Evolutionary conservation across 768 basidiomycete genomes (phyloP).

Genomic region (Rhodocollybia butyracea): DNA sequence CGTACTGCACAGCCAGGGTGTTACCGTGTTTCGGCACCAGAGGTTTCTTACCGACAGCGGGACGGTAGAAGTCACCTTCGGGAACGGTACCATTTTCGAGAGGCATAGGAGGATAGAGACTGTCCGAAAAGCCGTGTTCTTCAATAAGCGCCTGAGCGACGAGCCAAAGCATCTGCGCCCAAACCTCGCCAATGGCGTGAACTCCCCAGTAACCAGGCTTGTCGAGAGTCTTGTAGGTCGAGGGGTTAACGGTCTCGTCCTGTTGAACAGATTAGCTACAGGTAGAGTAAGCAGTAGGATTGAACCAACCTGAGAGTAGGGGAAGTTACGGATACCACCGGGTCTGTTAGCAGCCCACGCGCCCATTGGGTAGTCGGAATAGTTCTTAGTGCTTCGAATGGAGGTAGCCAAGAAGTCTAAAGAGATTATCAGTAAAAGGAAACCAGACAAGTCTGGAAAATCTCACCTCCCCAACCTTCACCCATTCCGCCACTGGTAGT

Average conservation of each 20-base stretch:
- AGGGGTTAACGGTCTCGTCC: slow-evolving; percentile 76
- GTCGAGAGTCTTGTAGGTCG: slow-evolving; percentile 92
- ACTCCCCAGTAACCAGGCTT: slow-evolving; percentile 94
- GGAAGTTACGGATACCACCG: slow-evolving; percentile 82
- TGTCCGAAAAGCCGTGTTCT: slow-evolving; percentile 78
- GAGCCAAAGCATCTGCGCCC: slow-evolving; percentile 90
- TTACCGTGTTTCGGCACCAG: slow-evolving; percentile 91
- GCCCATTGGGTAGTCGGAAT: slow-evolving; percentile 88
- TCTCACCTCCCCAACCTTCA: slow-evolving; percentile 89
- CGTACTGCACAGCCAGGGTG: slow-evolving; percentile 69
- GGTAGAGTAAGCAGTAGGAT: not conserved
- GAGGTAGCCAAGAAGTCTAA: slow-evolving; percentile 83
- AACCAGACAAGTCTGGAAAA: not conserved
- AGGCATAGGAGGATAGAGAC: slow-evolving; percentile 78
- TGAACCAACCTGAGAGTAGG: slow-evolving; percentile 64
- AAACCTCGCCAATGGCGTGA: slow-evolving; percentile 90
- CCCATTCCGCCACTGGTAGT: slow-evolving; percentile 99
- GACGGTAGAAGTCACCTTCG: slow-evolving; percentile 72
- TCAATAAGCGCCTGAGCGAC: slow-evolving; percentile 68
- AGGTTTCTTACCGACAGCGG: slow-evolving; percentile 44
- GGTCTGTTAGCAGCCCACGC: slow-evolving; percentile 86
- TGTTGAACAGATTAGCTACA: slow-evolving; percentile 14
- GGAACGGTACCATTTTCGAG: slow-evolving; percentile 61
- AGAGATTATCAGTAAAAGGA: not conserved
- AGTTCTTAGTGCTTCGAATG: slow-evolving; percentile 67